phyloP scores from a whole-genome alignment of 257 asterid species.

The Craterostigma plantagineum region DNA sequence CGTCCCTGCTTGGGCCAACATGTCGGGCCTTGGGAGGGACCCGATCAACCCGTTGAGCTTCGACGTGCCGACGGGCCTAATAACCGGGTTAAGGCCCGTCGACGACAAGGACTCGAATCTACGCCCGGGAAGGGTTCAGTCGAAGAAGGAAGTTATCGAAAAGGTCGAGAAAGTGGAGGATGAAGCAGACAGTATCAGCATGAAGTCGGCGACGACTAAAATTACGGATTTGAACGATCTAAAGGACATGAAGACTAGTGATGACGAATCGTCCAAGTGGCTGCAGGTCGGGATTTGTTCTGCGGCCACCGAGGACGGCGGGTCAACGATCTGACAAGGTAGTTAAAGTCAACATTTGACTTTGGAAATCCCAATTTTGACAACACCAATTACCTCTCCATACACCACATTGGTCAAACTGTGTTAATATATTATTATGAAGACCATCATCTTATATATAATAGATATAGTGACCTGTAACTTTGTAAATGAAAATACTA shows the following conservation, averaged over 20 bases:
- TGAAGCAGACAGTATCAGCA: constrained; percentile 52
- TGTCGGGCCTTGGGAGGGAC: constrained; percentile 26
- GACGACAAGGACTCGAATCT: too few relatives aligned
- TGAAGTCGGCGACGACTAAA: constrained; percentile 6
- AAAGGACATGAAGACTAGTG: constrained; percentile 23
- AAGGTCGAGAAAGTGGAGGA: constrained; percentile 20
- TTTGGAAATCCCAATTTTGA: too few relatives aligned
- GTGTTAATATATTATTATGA: too few relatives aligned
- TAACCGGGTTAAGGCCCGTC: constrained; percentile 2
- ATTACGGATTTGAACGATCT: constrained; percentile 21
- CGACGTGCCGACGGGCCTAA: constrained; percentile 49
- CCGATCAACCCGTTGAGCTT: constrained; percentile 45
- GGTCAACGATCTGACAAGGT: too few relatives aligned
- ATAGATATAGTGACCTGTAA: too few relatives aligned
- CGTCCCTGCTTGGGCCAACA: constrained; percentile 54
- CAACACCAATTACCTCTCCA: too few relatives aligned
- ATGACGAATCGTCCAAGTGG: constrained; percentile 43
- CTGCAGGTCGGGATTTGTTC: constrained; percentile 75
- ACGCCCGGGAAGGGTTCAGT: neutral
- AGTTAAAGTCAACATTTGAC: too few relatives aligned
- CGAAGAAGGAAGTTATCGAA: neutral
- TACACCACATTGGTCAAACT: too few relatives aligned
- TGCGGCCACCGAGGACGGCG: constrained; percentile 10
- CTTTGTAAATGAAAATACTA: too few relatives aligned
- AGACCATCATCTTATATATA: too few relatives aligned